Evolutionary conservation across 1,139 yeast species (phyloP), one percentile per base, ranked within the genome.

Genomic region (Lodderomyces theae): DNA sequence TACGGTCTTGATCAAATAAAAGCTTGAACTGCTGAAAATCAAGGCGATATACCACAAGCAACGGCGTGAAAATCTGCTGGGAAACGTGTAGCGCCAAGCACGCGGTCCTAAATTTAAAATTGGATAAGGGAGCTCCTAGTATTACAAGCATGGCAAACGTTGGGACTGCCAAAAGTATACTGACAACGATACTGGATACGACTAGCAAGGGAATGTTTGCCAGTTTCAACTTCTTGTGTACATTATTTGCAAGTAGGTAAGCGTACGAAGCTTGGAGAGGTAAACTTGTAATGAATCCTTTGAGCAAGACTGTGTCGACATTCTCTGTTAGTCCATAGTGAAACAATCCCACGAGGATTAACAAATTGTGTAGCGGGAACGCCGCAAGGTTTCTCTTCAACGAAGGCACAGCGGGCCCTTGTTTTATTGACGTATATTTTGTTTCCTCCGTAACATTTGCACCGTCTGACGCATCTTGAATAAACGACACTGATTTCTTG

Each of bases 41-140:
- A 49, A 81, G 72, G 45, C 79, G 77, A 58, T 80, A 79, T 31
- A 77, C 72, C 37, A 80, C 69, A 18, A 86, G 68, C 22, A 87
- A 61, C 21, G 96, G 95, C 47, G 74, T 76, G 4, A 83, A 69
- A 0, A 82, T 65, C 38, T 89, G 58, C 26, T 80, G 55, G 6
- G 92, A 71, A 25, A 86, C 62, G 57, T 88, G 95, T 15, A 74
- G 63, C 0, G 95, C 72, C 40, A 87, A 64, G 7, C 83, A 59
- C 47, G 74, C 71, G 0, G 96, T 87, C 52, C 82, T 83, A n/a
- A 52, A 48, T 18, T 77, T 52, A 37, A 73, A 70, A 1, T 77
- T 66, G 2, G 80, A 67, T 33, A 86, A 68, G 17, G 97, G 97
- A 0, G 97, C 96, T 5, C 98, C 98, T 55, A 87, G 79, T n/a